phyloP scores from a whole-genome alignment of 2,329 filamentous ascomycete species.

The Calonectria multiphialidica region DNA sequence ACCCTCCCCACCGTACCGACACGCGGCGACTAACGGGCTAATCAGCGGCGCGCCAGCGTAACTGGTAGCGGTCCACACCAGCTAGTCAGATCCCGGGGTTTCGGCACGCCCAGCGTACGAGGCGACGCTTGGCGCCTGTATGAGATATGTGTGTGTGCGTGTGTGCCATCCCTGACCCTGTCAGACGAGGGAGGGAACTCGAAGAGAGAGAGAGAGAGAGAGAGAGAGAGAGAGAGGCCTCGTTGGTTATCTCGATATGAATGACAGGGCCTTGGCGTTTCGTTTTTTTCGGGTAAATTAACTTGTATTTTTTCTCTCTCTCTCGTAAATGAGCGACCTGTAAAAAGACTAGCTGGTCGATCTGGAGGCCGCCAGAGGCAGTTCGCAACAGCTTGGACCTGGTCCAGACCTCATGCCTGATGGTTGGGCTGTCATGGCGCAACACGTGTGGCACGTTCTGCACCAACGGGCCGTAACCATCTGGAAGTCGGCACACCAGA shows the following conservation, averaged over 20 bases:
- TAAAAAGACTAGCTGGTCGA: too few relatives aligned
- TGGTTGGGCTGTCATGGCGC: neutral
- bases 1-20: constrained; percentile 10
- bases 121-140: neutral
- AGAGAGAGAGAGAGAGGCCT: too few relatives aligned
- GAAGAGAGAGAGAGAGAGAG: neutral
- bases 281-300: neutral
- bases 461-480: neutral
- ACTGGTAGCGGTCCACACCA: neutral
- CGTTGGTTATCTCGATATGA: neutral
- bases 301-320: too few relatives aligned
- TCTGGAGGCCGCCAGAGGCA: neutral
- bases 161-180: neutral
- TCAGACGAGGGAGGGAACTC: neutral
- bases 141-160: neutral
- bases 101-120: neutral
- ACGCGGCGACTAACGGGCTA: constrained; percentile 2
- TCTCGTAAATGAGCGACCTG: too few relatives aligned
- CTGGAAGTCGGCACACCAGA: neutral
- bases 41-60: constrained; percentile 5
- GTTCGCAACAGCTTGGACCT: neutral
- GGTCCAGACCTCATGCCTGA: neutral
- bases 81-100: neutral
- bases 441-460: neutral
- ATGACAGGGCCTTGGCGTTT: neutral